These are phyloP conservation scores for Ascochyta lentis DNA, from an alignment of 2,329 filamentous ascomycete genomes.

Conservation along the genomic window DNA sequence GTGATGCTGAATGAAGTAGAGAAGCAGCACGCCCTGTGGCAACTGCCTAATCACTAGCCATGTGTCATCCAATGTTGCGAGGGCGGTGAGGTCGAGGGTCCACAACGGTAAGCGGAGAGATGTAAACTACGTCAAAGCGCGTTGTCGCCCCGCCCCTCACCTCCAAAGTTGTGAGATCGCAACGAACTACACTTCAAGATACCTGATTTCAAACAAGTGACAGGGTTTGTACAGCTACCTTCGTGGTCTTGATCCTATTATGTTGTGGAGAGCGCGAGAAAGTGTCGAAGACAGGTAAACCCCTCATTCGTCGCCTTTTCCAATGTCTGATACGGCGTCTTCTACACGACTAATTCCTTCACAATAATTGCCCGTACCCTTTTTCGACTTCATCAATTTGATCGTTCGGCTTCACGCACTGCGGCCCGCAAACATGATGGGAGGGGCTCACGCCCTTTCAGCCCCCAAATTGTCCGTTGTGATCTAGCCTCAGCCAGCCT, in stretches of 20 bases:
- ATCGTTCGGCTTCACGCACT: neutral
- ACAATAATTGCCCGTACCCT: neutral
- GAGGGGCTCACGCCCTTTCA: constrained; percentile 1
- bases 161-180: neutral
- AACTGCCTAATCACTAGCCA: neutral
- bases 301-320: no score
- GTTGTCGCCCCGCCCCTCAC: neutral
- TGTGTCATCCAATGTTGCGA: constrained; percentile 2
- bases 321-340: no score
- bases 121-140: constrained; percentile 1
- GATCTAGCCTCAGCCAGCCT: constrained; percentile 10
- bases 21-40: neutral
- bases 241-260: no score
- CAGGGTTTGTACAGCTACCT: no score
- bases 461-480: constrained; percentile 6
- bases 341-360: neutral
- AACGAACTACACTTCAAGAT: no score
- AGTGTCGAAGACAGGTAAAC: no score
- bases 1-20: neutral
- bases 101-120: neutral
- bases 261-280: no score
- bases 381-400: neutral
- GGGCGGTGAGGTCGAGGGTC: constrained; percentile 7
- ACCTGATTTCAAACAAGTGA: no score
- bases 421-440: neutral